Base-by-base conservation (phyloP, 257 asterid species). In the Lycium barbarum region DNA sequence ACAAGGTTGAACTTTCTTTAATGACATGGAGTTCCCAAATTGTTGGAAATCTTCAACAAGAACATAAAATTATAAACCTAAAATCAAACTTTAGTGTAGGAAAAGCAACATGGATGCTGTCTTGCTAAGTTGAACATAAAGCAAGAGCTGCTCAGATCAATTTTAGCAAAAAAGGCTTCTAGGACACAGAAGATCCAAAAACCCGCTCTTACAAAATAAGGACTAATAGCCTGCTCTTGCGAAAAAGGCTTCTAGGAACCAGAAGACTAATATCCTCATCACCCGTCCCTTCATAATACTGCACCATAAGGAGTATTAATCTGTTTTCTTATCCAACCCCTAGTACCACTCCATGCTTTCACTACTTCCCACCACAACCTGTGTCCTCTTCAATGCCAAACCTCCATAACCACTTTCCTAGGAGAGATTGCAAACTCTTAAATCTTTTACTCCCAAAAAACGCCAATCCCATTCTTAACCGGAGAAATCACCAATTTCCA, bases 11-110 rank as follows among this genome's bases (percentile, higher is more conserved):
- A 11, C 80, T 72, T 36, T 15, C 53, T 38, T 70, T 38, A 38
- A 38, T 17, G 54, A 53, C 6, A 40, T 40, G 14, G 74, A 70
- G 14, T 38, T 7, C 26, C 7, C 54, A 70, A 70, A 17, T 68
- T 38, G 33, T 70, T 70, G 79, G 15, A 40, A 18, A 70, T 70
- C 14, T 38, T 70, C 51, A 40, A 38, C 53, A 38, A 38, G 78
- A 70, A 70, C 7, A 70, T 38, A 70, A 70, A 45, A 68, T 38
- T 15, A 38, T 61, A 68, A 68, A 68, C 51, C 76, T 68, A 68
- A 67, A 68, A 40, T 70, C 33, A 70, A 70, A 70, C 53, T 7
- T 70, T 15, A 70, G 54, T 70, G 79, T 3, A 68, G 51, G 54
- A 70, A 14, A 70, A 70, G 54, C 8, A 70, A 70, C 54, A 70